A percentile compares a stretch with the other conserved stretches of the same genome.
Conservation (phyloP, 1,284 basidiomycete genomes). For the Boletus sp. region DNA sequence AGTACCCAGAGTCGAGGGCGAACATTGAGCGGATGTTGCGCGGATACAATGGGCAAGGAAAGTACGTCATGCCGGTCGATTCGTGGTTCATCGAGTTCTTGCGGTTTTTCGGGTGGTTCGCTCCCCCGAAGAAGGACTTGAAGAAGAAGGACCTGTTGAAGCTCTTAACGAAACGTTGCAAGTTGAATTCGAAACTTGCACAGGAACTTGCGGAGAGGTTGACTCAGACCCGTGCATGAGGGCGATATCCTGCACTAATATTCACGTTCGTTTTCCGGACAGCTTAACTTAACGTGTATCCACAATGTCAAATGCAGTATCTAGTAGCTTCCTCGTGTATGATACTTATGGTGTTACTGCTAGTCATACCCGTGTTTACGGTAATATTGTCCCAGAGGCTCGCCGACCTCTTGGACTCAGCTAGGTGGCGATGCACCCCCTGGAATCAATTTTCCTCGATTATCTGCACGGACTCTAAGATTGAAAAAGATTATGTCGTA, state of each 20-base stretch:
- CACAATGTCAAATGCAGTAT: neutral
- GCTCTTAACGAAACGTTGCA: conserved; percentile 26
- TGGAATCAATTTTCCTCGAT: no score
- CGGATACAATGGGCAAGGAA: conserved; percentile 10
- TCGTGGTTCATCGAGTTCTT: conserved; percentile 27
- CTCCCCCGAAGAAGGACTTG: conserved; percentile 5
- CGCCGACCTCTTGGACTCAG: no score
- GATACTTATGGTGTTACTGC: no score
- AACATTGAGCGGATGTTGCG: conserved; percentile 15
- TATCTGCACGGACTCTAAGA: no score
- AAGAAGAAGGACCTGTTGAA: conserved; percentile 19
- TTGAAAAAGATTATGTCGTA: no score
- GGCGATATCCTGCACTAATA: neutral
- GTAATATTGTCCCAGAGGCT: no score
- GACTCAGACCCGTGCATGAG: neutral
- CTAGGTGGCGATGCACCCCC: no score
- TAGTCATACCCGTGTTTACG: no score
- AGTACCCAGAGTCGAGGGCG: conserved; percentile 22
- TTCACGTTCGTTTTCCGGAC: neutral
- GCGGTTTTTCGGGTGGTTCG: conserved; percentile 18
- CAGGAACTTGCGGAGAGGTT: conserved; percentile 15
- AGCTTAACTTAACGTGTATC: neutral
- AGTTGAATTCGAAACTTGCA: conserved; percentile 17
- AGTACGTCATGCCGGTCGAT: conserved; percentile 25
- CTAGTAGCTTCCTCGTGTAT: neutral